Evolutionary conservation across 495 filamentous ascomycete species (phyloP).

Genomic region (Penicillium macrosclerotiorum): DNA sequence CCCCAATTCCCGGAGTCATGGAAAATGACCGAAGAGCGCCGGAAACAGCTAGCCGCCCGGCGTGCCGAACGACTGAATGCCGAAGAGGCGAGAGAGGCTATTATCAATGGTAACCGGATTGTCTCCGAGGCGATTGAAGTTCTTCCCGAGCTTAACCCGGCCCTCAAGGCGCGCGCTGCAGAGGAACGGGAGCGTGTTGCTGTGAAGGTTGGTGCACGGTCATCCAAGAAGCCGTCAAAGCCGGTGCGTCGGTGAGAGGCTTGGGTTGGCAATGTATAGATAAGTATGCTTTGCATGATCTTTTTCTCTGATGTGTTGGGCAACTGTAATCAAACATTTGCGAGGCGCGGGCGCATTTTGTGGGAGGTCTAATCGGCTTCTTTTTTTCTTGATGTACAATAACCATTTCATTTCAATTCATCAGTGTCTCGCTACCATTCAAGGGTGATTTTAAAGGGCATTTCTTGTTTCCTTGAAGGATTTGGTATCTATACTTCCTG

Average conservation of each 20-base stretch:
- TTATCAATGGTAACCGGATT: conserved; percentile 41
- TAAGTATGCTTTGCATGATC: conserved; percentile 23
- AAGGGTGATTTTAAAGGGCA: no score
- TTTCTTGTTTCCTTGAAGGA: no score
- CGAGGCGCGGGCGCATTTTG: conserved; percentile 39
- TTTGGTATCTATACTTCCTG: no score
- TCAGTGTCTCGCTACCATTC: conserved; percentile 27
- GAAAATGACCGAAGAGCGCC: conserved; percentile 71
- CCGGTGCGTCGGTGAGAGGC: conserved; percentile 21
- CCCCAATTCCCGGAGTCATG: conserved; percentile 77
- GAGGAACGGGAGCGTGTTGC: conserved; percentile 43
- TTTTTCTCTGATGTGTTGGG: conserved; percentile 26
- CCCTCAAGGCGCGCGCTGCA: conserved; percentile 26
- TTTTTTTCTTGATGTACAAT: conserved; percentile 41
- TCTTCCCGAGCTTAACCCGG: conserved; percentile 38
- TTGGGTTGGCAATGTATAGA: conserved; percentile 24
- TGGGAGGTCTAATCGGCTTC: conserved; percentile 30
- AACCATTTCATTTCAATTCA: conserved; percentile 30
- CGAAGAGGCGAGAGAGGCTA: conserved; percentile 22
- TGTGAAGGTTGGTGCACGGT: conserved; percentile 29
- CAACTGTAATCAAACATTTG: conserved; percentile 32
- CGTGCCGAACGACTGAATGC: conserved; percentile 43
- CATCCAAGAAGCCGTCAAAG: conserved; percentile 27
- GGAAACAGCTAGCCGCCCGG: conserved; percentile 57
- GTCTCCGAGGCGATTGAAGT: conserved; percentile 30